Evolutionary conservation across 352 stramenopile species (phyloP).

Genomic region (Phytophthora ohioensis): DNA sequence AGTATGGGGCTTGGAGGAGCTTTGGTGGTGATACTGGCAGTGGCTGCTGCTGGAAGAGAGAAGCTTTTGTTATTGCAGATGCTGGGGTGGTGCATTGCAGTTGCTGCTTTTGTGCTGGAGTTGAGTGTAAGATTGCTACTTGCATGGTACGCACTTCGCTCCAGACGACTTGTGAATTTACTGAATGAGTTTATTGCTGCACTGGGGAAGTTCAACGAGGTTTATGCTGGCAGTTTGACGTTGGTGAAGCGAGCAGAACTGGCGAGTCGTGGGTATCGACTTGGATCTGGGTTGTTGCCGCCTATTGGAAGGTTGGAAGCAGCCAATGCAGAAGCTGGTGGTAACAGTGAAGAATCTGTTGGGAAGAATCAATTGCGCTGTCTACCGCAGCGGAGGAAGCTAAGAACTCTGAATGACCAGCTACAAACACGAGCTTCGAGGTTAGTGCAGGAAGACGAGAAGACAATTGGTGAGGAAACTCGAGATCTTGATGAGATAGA

Average conservation of each 20-base stretch:
- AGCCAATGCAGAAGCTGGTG: conserved; percentile 1
- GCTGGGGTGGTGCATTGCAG: conserved; percentile 3
- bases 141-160: conserved; percentile 22
- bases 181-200: conserved; percentile 16
- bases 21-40: conserved; percentile 3
- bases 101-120: conserved; percentile 17
- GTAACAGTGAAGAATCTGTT: conserved; percentile 3
- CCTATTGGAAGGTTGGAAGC: conserved; percentile 64
- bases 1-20: background rate
- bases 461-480: background rate
- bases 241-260: conserved; percentile 71
- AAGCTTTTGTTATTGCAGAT: conserved; percentile 2
- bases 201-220: conserved; percentile 27
- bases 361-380: conserved; percentile 45
- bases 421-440: conserved; percentile 28
- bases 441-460: conserved; percentile 1
- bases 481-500: conserved; percentile 1
- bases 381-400: conserved; percentile 41
- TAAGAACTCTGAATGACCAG: conserved; percentile 60
- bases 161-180: conserved; percentile 11
- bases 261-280: conserved; percentile 57
- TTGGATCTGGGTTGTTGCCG: conserved; percentile 54
- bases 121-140: conserved; percentile 24
- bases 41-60: background rate
- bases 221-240: conserved; percentile 48